Percentiles rank a stretch among this genome's conserved stretches.
Evolutionary conservation across 1,284 basidiomycete genomes (phyloP).

Genomic region (Neotropicomus parvogracilis): DNA sequence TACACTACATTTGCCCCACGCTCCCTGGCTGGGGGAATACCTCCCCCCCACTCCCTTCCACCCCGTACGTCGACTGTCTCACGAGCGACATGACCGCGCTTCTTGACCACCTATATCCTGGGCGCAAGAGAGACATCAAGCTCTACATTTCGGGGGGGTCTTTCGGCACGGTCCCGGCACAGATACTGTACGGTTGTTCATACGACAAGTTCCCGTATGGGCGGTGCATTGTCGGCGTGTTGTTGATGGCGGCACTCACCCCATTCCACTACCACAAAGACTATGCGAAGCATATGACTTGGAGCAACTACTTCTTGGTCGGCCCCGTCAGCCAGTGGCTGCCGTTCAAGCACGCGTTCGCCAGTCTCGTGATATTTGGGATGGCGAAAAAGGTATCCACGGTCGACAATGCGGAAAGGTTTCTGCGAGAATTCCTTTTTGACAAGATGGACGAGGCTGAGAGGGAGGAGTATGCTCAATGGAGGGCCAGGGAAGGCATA

Average conservation of each 20-base stretch:
- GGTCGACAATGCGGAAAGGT: slow-evolving; percentile 39
- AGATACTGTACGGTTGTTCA: slow-evolving; percentile 53
- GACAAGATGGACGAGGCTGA: slow-evolving; percentile 43
- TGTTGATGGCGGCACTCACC: slow-evolving; percentile 46
- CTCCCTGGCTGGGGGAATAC: slow-evolving; percentile 56
- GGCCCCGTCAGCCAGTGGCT: slow-evolving; percentile 44
- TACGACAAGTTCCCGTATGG: slow-evolving; percentile 51
- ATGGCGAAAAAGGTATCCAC: slow-evolving; percentile 39
- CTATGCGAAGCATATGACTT: slow-evolving; percentile 43
- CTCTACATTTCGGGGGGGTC: slow-evolving; percentile 52
- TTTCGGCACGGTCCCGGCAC: slow-evolving; percentile 51
- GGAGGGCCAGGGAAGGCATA: slow-evolving; percentile 40
- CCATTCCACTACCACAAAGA: slow-evolving; percentile 46
- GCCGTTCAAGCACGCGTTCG: slow-evolving; percentile 38
- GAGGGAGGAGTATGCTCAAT: slow-evolving; percentile 36
- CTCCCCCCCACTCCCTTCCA: slow-evolving; percentile 37
- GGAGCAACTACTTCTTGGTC: slow-evolving; percentile 43
- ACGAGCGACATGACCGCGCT: slow-evolving; percentile 45
- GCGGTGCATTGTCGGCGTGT: slow-evolving; percentile 41
- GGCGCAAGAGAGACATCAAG: slow-evolving; percentile 36
- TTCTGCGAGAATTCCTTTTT: slow-evolving; percentile 39
- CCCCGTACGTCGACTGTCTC: slow-evolving; percentile 43
- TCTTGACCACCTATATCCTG: slow-evolving; percentile 49
- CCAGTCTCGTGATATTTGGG: slow-evolving; percentile 31
- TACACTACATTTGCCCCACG: slow-evolving; percentile 48